Conservation (phyloP, 2,329 filamentous ascomycete species). For the Clarireedia homoeocarpa region DNA sequence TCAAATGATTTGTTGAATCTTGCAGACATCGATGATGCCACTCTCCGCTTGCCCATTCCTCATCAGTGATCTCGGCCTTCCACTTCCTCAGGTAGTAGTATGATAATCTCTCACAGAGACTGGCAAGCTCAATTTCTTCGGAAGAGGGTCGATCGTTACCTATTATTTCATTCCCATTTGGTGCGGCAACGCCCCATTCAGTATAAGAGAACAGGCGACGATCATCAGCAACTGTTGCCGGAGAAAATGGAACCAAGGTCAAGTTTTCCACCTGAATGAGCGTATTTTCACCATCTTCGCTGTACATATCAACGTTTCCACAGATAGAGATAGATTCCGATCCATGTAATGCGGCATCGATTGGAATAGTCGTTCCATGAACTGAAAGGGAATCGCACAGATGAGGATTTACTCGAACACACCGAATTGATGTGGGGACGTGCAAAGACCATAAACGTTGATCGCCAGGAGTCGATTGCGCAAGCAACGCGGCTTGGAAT, state of each 20-base stretch:
- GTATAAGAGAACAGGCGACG: background rate
- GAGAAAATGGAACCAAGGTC: background rate
- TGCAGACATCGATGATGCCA: background rate
- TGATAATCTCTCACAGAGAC: background rate
- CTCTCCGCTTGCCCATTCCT: background rate
- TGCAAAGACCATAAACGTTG: conserved; percentile 10
- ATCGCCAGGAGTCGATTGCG: conserved; percentile 10
- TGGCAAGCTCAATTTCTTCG: background rate
- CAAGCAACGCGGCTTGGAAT: conserved; percentile 42
- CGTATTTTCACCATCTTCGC: background rate
- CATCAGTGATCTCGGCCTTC: background rate
- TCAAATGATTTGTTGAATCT: background rate
- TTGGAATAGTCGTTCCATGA: background rate
- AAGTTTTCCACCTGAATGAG: background rate
- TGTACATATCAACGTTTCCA: background rate
- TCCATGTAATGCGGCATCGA: background rate
- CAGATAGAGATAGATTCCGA: background rate
- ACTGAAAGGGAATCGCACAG: background rate
- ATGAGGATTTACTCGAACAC: conserved; percentile 12
- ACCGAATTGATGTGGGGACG: conserved; percentile 11
- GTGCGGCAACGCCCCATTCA: background rate
- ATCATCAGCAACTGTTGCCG: background rate
- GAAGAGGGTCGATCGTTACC: background rate
- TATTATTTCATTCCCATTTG: background rate
- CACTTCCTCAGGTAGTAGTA: background rate